These are phyloP conservation scores for Trichophyton benhamiae DNA, from an alignment of 2,329 filamentous ascomycete species.

Conservation along the genomic window DNA sequence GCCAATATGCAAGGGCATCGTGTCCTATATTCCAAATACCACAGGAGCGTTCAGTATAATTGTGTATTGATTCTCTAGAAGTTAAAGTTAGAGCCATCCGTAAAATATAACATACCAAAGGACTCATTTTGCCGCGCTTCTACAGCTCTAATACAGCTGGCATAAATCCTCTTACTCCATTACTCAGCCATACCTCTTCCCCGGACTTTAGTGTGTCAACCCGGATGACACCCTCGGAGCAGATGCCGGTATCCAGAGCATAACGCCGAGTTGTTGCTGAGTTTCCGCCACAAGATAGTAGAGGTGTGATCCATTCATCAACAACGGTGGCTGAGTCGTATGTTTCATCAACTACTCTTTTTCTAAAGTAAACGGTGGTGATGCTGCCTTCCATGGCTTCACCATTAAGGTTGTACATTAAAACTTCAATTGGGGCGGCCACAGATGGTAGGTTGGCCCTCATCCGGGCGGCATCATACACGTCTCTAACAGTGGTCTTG, in stretches of 20 bases:
- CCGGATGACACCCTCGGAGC: conserved; percentile 51
- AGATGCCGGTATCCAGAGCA: conserved; percentile 60
- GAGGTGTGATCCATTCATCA: conserved; percentile 66
- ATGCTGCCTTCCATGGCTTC: conserved; percentile 76
- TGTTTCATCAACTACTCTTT: conserved; percentile 22
- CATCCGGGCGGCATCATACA: conserved; percentile 59
- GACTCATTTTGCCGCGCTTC: background rate
- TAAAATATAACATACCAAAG: background rate
- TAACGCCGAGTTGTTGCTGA: conserved; percentile 71
- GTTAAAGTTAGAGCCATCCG: background rate
- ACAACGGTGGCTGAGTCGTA: background rate
- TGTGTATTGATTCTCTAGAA: background rate
- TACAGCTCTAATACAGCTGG: conserved; percentile 15
- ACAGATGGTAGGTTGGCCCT: conserved; percentile 43
- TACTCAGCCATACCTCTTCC: conserved; percentile 80
- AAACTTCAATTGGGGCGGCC: conserved; percentile 51
- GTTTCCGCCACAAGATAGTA: conserved; percentile 65
- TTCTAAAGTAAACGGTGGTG: conserved; percentile 71
- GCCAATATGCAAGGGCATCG: background rate
- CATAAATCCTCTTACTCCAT: conserved; percentile 70
- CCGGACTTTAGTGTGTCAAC: conserved; percentile 51
- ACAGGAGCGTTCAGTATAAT: background rate
- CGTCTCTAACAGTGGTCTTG: conserved; percentile 66
- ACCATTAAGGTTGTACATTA: conserved; percentile 54
- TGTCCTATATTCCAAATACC: background rate